Percentiles rank a stretch among this genome's conserved stretches.
phyloP scores from a whole-genome alignment of 805 yeast species.

The Metschnikowia cubensis region DNA sequence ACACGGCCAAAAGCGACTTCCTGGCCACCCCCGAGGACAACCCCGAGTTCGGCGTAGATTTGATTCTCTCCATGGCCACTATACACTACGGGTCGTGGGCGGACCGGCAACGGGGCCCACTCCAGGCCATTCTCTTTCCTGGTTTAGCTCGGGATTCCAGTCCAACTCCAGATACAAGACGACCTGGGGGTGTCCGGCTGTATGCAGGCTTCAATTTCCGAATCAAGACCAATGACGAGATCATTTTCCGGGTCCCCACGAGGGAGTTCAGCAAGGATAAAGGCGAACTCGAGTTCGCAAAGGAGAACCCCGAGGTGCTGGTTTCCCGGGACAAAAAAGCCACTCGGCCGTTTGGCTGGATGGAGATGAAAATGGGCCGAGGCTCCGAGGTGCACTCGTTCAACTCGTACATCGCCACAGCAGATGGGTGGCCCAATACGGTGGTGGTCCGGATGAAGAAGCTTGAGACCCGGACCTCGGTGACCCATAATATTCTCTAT shows the following conservation, averaged over 20 bases:
- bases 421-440: slow-evolving; percentile 53
- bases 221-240: slow-evolving; percentile 60
- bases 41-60: slow-evolving; percentile 51
- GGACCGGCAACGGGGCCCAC: slow-evolving; percentile 68
- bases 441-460: slow-evolving; percentile 43
- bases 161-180: slow-evolving; percentile 18
- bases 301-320: too few relatives aligned
- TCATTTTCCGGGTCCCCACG: slow-evolving; percentile 71
- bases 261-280: slow-evolving; percentile 79
- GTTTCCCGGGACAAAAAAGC: slow-evolving; percentile 7
- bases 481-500: slow-evolving; percentile 80
- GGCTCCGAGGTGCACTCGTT: slow-evolving; percentile 48
- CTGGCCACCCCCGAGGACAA: slow-evolving; percentile 4
- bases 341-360: slow-evolving; percentile 78
- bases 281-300: slow-evolving; percentile 15
- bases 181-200: slow-evolving; percentile 50
- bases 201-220: slow-evolving; percentile 54
- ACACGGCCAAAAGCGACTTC: slow-evolving; percentile 4
- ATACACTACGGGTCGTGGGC: slow-evolving; percentile 95
- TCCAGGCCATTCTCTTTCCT: slow-evolving; percentile 70
- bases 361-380: slow-evolving; percentile 61
- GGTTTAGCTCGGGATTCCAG: slow-evolving; percentile 52
- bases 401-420: slow-evolving; percentile 51
- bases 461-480: slow-evolving; percentile 73
- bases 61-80: slow-evolving; percentile 57